Conservation (phyloP, 768 basidiomycete genomes). For the Infundibulicybe gibba region DNA sequence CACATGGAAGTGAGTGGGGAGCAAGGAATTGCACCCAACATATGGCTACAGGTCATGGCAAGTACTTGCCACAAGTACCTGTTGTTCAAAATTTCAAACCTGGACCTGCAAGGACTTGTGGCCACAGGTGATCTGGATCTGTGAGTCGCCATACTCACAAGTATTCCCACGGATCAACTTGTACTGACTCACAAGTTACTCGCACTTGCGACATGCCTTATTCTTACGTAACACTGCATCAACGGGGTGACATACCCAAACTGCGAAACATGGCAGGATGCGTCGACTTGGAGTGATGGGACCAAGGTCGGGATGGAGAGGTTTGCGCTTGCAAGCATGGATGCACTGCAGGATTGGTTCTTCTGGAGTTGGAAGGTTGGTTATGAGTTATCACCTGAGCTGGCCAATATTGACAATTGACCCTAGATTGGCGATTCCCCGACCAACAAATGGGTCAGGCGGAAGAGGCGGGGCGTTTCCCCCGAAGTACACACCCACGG, state of each 20-base stretch:
- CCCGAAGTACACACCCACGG: slow-evolving; percentile 70
- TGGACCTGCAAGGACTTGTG: too few relatives aligned
- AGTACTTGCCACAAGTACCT: too few relatives aligned
- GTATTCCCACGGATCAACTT: too few relatives aligned
- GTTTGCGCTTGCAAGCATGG: slow-evolving; percentile 50
- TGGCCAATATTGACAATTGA: neutral
- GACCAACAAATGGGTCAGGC: slow-evolving; percentile 25
- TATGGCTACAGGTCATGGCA: too few relatives aligned
- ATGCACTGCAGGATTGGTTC: slow-evolving; percentile 28
- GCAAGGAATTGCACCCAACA: too few relatives aligned
- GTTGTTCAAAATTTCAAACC: too few relatives aligned
- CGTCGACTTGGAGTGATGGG: slow-evolving; percentile 43
- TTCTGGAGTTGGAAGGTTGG: slow-evolving; percentile 55
- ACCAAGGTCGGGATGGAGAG: slow-evolving; percentile 31
- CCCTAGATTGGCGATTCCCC: slow-evolving; percentile 30
- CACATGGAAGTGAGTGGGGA: too few relatives aligned
- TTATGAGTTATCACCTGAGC: neutral
- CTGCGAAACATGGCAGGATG: slow-evolving; percentile 38
- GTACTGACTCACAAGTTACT: too few relatives aligned
- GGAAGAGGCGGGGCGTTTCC: slow-evolving; percentile 27
- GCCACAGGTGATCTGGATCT: too few relatives aligned
- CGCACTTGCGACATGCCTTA: too few relatives aligned
- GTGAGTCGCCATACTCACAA: too few relatives aligned
- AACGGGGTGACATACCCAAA: slow-evolving; percentile 22
- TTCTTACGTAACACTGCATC: slow-evolving; percentile 12